Percentiles rank a stretch among this genome's conserved stretches.
These are phyloP conservation scores for Bipolaris oryzae DNA, from an alignment of 2,329 filamentous ascomycete species.

Conservation along the genomic window DNA sequence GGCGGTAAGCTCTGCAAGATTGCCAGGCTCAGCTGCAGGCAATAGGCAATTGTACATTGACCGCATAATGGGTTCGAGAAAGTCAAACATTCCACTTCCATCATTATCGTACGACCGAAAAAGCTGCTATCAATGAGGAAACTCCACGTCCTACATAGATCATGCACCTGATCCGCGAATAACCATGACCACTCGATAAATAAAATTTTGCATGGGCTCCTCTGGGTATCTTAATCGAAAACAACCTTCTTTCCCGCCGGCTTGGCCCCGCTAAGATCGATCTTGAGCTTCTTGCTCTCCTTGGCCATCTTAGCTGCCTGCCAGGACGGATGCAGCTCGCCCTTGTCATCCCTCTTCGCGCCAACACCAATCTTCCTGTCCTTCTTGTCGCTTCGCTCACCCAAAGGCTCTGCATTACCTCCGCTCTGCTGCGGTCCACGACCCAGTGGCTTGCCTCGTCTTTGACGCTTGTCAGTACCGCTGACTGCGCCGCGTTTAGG, in stretches of 20 bases:
- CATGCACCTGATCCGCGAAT: background rate
- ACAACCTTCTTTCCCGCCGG: slow-evolving; percentile 67
- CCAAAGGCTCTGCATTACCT: slow-evolving; percentile 41
- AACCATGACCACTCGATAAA: background rate
- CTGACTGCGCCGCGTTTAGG: slow-evolving; percentile 63
- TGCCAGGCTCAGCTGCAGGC: background rate
- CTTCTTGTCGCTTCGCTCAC: slow-evolving; percentile 11
- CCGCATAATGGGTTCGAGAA: background rate
- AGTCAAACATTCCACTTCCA: background rate
- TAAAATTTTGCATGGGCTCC: background rate
- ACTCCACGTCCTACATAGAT: too few relatives aligned
- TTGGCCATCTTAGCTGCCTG: slow-evolving; percentile 67
- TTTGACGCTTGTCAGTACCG: slow-evolving; percentile 39
- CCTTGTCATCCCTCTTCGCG: slow-evolving; percentile 54
- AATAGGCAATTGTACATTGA: background rate
- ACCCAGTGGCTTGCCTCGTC: slow-evolving; percentile 22
- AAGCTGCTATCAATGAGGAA: too few relatives aligned
- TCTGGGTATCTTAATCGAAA: slow-evolving; percentile 58
- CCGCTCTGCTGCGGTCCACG: slow-evolving; percentile 39
- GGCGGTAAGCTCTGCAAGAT: background rate
- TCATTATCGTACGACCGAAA: background rate
- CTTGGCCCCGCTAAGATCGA: slow-evolving; percentile 37
- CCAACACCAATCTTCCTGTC: slow-evolving; percentile 49
- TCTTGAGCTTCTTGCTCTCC: slow-evolving; percentile 56
- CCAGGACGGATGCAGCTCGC: slow-evolving; percentile 68